A percentile compares a stretch with the other conserved stretches of the same genome.
Conservation (phyloP, 805 yeast genomes). For the Kodamaea jinghongensis region DNA sequence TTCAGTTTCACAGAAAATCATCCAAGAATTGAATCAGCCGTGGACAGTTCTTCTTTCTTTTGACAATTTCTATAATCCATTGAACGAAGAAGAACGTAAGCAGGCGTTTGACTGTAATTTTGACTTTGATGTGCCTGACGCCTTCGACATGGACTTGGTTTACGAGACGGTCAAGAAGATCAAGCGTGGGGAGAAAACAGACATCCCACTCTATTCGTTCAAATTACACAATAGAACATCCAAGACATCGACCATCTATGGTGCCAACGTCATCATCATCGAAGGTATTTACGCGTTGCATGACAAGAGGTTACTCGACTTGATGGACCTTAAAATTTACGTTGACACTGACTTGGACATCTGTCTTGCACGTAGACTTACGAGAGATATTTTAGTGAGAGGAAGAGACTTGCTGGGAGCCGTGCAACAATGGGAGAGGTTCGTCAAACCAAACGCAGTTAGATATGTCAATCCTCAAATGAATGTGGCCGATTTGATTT, state of each 20-base stretch:
- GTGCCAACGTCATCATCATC: slow-evolving; percentile 88
- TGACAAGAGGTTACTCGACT: slow-evolving; percentile 60
- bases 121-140: slow-evolving; percentile 87
- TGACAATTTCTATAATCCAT: slow-evolving; percentile 87
- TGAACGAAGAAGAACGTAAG: slow-evolving; percentile 57
- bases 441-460: slow-evolving; percentile 91
- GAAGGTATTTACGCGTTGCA: slow-evolving; percentile 89
- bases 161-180: slow-evolving; percentile 60
- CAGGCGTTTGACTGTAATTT: slow-evolving; percentile 67
- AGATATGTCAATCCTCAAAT: slow-evolving; percentile 71
- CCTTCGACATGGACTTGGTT: slow-evolving; percentile 75
- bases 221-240: slow-evolving; percentile 66
- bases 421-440: slow-evolving; percentile 82
- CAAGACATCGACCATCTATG: slow-evolving; percentile 74
- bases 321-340: slow-evolving; percentile 84
- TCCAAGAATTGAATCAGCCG: slow-evolving; percentile 76
- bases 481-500: slow-evolving; percentile 76
- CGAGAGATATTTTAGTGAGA: slow-evolving; percentile 81
- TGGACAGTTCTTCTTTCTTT: slow-evolving; percentile 90
- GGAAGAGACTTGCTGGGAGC: slow-evolving; percentile 84
- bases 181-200: slow-evolving; percentile 59
- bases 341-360: slow-evolving; percentile 94
- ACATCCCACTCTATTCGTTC: slow-evolving; percentile 54
- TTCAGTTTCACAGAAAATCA: slow-evolving; percentile 80
- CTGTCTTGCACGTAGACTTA: slow-evolving; percentile 83